Evolutionary conservation across 208 protist genomes (phyloP).

Genomic region (Kentomonas sorsogonicus): DNA sequence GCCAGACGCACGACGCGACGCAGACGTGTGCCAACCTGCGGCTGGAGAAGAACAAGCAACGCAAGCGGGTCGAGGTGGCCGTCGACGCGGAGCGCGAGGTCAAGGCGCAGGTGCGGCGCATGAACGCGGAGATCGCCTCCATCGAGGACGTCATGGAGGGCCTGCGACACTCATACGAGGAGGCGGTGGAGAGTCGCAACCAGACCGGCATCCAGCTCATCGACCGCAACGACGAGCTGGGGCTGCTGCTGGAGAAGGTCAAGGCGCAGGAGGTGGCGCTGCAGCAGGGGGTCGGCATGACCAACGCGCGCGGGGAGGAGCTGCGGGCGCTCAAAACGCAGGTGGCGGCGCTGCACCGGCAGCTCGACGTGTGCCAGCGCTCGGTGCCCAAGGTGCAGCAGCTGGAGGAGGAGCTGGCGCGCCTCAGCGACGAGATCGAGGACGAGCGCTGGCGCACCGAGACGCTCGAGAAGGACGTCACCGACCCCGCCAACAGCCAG

Average conservation of each 20-base stretch:
- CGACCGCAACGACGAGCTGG: constrained; percentile 95
- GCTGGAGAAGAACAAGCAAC: constrained; percentile 81
- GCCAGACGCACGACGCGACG: constrained; percentile 70
- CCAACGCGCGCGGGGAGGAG: constrained; percentile 72
- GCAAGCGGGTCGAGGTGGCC: constrained; percentile 55
- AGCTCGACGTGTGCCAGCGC: constrained; percentile 72
- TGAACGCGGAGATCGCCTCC: constrained; percentile 88
- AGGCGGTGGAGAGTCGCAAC: constrained; percentile 89
- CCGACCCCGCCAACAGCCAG: constrained; percentile 76
- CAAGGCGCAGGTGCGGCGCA: constrained; percentile 85
- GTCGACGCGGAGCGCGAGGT: constrained; percentile 70
- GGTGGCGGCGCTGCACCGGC: constrained; percentile 71
- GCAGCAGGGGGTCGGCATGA: constrained; percentile 74
- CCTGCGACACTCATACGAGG: constrained; percentile 82
- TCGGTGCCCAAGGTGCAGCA: constrained; percentile 79
- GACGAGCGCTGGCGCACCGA: constrained; percentile 79
- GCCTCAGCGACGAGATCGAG: constrained; percentile 72
- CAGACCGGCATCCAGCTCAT: constrained; percentile 94
- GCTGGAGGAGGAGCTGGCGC: constrained; percentile 73
- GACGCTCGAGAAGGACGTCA: constrained; percentile 79
- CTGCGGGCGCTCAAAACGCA: constrained; percentile 63
- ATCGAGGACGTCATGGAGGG: constrained; percentile 85
- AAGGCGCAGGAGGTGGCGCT: constrained; percentile 92
- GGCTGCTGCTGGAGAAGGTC: constrained; percentile 91
- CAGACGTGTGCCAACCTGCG: constrained; percentile 66